Evolutionary conservation across 768 basidiomycete species (phyloP), one percentile per base, ranked within the genome.

Genomic region (Sporobolomyces pararoseus): DNA sequence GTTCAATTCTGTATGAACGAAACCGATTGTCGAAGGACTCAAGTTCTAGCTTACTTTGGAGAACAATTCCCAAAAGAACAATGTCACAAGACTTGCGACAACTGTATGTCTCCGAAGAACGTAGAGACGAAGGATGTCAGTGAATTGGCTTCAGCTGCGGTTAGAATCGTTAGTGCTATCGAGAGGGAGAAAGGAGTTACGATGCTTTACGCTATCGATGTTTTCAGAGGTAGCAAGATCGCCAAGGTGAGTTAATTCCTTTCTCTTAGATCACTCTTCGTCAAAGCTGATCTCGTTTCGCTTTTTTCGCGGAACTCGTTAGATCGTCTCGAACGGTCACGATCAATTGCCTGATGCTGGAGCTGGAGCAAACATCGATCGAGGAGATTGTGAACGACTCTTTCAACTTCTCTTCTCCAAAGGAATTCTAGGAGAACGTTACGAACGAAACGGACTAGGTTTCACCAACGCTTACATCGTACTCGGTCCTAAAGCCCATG

Each of bases 31-130:
- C 87, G 96, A 19, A 88, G 96, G 4, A 83, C 85, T 7, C 89
- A 91, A 74, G 82, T 97, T n/a, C 84, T 99, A 23, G 83, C 84
- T n/a, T 90, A 90, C 79, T 98, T 96, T 75, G 86, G 86, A 70
- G 90, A 99, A 78, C 81, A 81, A 13, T 97, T 97, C 79, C 84
- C 88, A 68, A 81, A 83, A 37, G 80, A 78, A 31, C 73, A 85
- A 21, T 99, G 96, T 77, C 79, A 84, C 44, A 81, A 82, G 47
- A 83, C 84, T 6, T 99, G 96, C 79, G 90, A 98, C 78, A 93
- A 90, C 71, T 99, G 96, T 77, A 80, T 84, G 50, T 81, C 84
- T 75, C 83, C 16, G 76, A 83, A 29, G 80, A 86, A 94, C 76
- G 83, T 90, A 49, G 68, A 66, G 75, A 83, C 7, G 76, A 83